Evolutionary conservation across 257 asterid species (phyloP).

Genomic region (Gentiana macrophylla): DNA sequence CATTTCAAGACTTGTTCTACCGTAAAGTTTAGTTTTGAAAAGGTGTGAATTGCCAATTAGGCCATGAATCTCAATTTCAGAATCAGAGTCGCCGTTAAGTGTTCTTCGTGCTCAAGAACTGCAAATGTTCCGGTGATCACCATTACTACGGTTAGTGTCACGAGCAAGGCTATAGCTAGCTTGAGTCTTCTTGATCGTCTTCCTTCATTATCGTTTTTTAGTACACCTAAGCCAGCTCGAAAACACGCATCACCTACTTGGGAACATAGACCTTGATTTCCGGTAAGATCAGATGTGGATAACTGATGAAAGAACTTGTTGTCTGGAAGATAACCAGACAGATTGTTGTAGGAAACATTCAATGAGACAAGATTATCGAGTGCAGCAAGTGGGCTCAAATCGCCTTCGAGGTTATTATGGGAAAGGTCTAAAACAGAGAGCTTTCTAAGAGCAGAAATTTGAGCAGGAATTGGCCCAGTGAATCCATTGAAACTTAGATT

Average conservation of each 20-base stretch:
- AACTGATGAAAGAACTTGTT: conserved; percentile 33
- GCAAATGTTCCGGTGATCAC: conserved; percentile 30
- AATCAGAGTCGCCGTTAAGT: conserved; percentile 26
- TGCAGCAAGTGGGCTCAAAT: conserved; percentile 20
- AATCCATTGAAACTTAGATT: conserved; percentile 31
- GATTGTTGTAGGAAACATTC: conserved; percentile 29
- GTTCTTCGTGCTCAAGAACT: conserved; percentile 26
- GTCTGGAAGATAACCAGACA: conserved; percentile 37
- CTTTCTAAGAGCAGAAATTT: conserved; percentile 27
- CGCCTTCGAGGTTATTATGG: conserved; percentile 27
- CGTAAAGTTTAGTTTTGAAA: conserved; percentile 34
- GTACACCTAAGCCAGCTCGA: conserved; percentile 3
- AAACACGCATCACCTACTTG: conserved; percentile 21
- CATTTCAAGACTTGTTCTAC: conserved; percentile 32
- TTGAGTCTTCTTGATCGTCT: conserved; percentile 23
- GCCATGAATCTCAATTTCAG: conserved; percentile 35
- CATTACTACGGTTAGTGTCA: conserved; percentile 27
- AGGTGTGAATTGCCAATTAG: conserved; percentile 38
- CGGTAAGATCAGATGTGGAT: conserved; percentile 22
- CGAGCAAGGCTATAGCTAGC: conserved; percentile 31
- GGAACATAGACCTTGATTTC: conserved; percentile 33
- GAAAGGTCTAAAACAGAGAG: conserved; percentile 32
- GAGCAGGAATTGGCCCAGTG: conserved; percentile 30
- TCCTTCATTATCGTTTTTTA: conserved; percentile 11
- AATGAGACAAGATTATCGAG: conserved; percentile 28